Conservation (phyloP, 768 basidiomycete genomes). For the Russula virescens region DNA sequence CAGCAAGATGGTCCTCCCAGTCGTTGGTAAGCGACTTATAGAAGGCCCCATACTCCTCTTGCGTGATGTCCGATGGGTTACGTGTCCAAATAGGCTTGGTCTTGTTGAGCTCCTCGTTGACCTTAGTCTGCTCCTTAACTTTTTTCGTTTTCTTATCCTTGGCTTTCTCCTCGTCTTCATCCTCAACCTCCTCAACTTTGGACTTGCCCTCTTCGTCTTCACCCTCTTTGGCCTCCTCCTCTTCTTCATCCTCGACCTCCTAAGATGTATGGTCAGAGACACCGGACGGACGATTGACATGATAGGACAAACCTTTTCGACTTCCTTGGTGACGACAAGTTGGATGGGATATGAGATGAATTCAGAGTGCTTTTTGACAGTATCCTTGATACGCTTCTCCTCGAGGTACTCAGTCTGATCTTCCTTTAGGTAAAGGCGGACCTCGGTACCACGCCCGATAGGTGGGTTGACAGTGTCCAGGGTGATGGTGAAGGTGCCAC, state of each 20-base stretch:
- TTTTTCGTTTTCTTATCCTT: constrained; percentile 89
- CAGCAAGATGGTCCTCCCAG: constrained; percentile 99
- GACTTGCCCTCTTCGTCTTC: constrained; percentile 76
- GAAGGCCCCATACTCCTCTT: constrained; percentile 92
- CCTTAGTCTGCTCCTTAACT: constrained; percentile 80
- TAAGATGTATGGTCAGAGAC: constrained; percentile 32
- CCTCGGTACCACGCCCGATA: constrained; percentile 90
- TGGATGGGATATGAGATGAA: constrained; percentile 99
- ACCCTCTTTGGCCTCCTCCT: constrained; percentile 52
- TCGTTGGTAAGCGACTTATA: constrained; percentile 99
- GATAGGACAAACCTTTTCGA: constrained; percentile 76
- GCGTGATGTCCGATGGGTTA: constrained; percentile 88
- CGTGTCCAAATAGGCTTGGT: constrained; percentile 99
- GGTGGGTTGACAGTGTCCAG: constrained; percentile 84
- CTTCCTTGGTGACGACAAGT: constrained; percentile 97
- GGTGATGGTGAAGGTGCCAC: constrained; percentile 99
- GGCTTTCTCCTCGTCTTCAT: constrained; percentile 62
- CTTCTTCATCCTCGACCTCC: constrained; percentile 70
- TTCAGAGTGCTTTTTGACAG: constrained; percentile 99
- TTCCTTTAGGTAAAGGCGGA: constrained; percentile 92
- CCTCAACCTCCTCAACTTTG: constrained; percentile 69
- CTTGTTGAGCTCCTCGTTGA: constrained; percentile 99
- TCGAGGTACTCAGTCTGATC: constrained; percentile 99
- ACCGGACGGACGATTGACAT: not conserved
- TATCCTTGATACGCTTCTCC: constrained; percentile 99